phyloP scores from a whole-genome alignment of 768 basidiomycete species.

The Russula foetens region DNA sequence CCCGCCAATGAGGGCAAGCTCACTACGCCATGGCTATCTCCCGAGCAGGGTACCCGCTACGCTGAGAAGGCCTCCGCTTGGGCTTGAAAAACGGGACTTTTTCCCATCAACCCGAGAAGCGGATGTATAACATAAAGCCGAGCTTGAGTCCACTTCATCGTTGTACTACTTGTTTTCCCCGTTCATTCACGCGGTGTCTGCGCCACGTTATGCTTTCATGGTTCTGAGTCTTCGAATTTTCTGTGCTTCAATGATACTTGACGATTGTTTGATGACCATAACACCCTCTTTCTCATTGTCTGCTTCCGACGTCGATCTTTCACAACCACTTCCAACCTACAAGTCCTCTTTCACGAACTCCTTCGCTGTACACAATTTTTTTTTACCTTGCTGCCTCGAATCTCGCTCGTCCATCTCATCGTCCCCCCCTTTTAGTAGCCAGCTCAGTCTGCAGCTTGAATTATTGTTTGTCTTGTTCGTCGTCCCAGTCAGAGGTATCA shows the following conservation, averaged over 20 bases:
- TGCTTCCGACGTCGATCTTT: conserved; percentile 5
- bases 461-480: conserved; percentile 30
- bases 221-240: background rate
- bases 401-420: conserved; percentile 22
- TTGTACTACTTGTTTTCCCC: conserved; percentile 5
- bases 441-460: conserved; percentile 27
- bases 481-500: conserved; percentile 21
- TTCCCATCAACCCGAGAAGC: background rate
- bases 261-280: conserved; percentile 15
- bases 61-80: conserved; percentile 56
- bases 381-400: conserved; percentile 9
- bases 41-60: conserved; percentile 26
- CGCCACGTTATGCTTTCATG: conserved; percentile 16
- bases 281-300: background rate
- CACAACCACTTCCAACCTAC: conserved; percentile 12
- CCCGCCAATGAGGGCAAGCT: conserved; percentile 48
- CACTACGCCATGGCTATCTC: conserved; percentile 52
- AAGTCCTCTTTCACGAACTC: conserved; percentile 4
- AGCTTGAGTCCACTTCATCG: background rate
- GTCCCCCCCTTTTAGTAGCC: conserved; percentile 25
- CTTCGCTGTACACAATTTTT: conserved; percentile 16
- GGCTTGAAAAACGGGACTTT: conserved; percentile 17
- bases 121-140: conserved; percentile 1
- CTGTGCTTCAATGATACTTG: conserved; percentile 12
- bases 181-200: background rate